phyloP scores from a whole-genome alignment of 2,329 filamentous ascomycete genomes.

The Sclerotinia minor region DNA sequence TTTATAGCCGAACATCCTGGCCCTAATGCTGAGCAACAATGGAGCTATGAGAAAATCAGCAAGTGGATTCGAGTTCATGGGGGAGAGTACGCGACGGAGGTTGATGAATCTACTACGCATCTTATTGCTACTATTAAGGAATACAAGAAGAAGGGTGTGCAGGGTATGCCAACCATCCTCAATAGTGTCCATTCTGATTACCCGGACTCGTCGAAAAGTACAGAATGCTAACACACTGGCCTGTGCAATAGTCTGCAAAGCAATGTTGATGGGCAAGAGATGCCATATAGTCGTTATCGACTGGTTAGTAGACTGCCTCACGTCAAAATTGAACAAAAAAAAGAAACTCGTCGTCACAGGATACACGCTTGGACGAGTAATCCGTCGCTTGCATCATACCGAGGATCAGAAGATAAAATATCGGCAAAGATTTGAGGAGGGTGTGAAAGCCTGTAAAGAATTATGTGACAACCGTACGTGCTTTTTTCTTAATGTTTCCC shows the following conservation, averaged over 20 bases:
- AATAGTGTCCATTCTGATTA: neutral
- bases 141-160: conserved; percentile 48
- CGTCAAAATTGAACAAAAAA: conserved; percentile 42
- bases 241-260: conserved; percentile 44
- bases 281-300: conserved; percentile 49
- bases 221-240: neutral
- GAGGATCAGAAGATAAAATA: conserved; percentile 46
- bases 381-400: conserved; percentile 37
- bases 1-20: conserved; percentile 45
- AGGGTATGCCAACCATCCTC: conserved; percentile 31
- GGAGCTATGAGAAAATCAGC: conserved; percentile 55
- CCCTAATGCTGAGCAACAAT: conserved; percentile 2
- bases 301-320: conserved; percentile 48
- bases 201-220: no score
- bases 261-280: conserved; percentile 41
- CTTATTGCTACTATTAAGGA: conserved; percentile 65
- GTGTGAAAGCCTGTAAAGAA: conserved; percentile 43
- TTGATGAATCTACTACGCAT: conserved; percentile 66
- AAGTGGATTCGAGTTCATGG: conserved; percentile 65
- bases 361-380: conserved; percentile 34
- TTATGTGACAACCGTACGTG: conserved; percentile 53
- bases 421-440: conserved; percentile 41
- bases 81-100: conserved; percentile 54
- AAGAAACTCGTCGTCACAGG: conserved; percentile 18
- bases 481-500: neutral